Base-by-base conservation (phyloP, 2,329 filamentous ascomycete species). In the Alternaria sp. region DNA sequence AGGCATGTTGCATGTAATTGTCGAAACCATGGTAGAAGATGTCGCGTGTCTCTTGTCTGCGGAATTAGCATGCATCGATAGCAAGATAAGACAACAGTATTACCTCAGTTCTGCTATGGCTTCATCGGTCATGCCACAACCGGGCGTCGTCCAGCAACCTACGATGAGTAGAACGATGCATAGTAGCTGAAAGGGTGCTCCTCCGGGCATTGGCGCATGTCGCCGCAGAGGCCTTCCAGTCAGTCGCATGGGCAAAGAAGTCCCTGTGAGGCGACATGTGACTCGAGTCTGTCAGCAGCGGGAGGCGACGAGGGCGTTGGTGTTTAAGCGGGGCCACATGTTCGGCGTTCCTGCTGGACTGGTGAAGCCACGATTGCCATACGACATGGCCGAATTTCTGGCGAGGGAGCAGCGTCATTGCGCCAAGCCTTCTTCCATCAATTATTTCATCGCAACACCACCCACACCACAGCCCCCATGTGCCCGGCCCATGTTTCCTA, bases 11-110 rank as follows among this genome's bases (percentile, higher is more conserved):
- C 90, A 97, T 96, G 84, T 99, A 99, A 80, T 95, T 97, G 82
- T 94, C 90, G 83, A 90, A 98, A 64, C 96, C 96, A 84, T 99
- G 96, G 80, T 97, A 97, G 84, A 98, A 98, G 87, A 98, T 93
- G 71, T 92, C 86, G 61, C 77, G 72, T 25, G 84, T 84, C 66
- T 85, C 83, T 71, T 82, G 81, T 70, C 82, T 83, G 63, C 41
- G 26, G 25, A 14, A 45, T 73, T 23, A 71, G 25, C 25, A 25
- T 25, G 25, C 25, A 25, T 25, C 23, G 23, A 25, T 25, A 25
- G 23, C 23, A 25, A 25, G 23, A 25, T 25, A 25, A 25, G 23
- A 25, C 23, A 25, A 25, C 25, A 25, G 25, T 25, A 9, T 26
- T 28, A 82, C 80, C 81, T 78, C 44, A 85, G 73, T 45, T 65